Conservation (phyloP, 2,329 filamentous ascomycete species). For the Trichoderma lentiforme region DNA sequence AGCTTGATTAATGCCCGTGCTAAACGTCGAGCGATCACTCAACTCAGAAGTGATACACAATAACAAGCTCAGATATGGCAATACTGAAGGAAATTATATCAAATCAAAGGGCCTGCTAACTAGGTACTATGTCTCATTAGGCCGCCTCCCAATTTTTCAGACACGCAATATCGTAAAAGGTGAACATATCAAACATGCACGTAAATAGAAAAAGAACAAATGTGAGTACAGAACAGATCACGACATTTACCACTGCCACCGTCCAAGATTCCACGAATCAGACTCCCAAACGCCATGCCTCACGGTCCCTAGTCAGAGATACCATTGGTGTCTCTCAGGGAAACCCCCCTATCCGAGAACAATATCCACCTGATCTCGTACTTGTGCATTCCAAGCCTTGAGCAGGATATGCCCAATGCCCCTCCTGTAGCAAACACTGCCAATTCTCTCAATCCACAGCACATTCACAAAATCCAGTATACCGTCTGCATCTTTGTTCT, state of each 20-base stretch:
- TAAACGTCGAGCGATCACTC: not conserved
- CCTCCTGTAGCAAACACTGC: constrained; percentile 40
- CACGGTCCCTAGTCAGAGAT: not conserved
- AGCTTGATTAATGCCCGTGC: not conserved
- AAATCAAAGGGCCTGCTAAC: constrained; percentile 56
- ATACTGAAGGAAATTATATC: not conserved
- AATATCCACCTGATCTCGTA: constrained; percentile 39
- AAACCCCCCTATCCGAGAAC: constrained; percentile 49
- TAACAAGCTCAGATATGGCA: not conserved
- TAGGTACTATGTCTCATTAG: constrained; percentile 30
- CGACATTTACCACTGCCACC: not conserved
- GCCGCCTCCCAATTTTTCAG: constrained; percentile 38
- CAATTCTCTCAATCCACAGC: constrained; percentile 45
- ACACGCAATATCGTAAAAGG: constrained; percentile 70
- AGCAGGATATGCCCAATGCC: constrained; percentile 43
- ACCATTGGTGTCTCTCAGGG: constrained; percentile 58
- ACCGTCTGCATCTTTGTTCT: constrained; percentile 41
- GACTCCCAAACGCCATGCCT: not conserved
- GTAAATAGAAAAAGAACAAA: not conserved
- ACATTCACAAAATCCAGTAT: constrained; percentile 46
- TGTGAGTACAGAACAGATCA: constrained; percentile 35
- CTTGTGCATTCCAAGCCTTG: constrained; percentile 40
- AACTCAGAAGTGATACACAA: not conserved
- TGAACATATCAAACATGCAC: not conserved
- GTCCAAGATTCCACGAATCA: not conserved